Base-by-base conservation (phyloP, 225 moss, liverwort and hornwort genomes). In the Bryoerythrophyllum caledonicum region DNA sequence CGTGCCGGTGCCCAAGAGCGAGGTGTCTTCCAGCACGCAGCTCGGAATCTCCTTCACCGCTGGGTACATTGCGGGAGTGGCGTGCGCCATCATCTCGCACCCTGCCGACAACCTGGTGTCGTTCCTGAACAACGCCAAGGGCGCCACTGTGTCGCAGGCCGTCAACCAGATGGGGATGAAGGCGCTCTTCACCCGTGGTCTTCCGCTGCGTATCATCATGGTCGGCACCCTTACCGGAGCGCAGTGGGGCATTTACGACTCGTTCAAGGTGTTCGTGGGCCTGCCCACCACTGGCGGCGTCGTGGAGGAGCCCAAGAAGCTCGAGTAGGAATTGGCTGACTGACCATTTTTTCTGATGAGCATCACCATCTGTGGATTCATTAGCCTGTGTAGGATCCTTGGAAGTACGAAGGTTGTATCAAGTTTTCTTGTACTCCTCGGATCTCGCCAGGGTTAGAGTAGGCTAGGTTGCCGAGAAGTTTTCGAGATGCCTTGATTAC, bases 51-150 rank as follows among this genome's bases (percentile, higher is more conserved):
- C 90, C 10, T 93, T 88, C 71, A 80, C 64, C 21, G 92, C 88
- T 1, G 92, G 92, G 4, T 92, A 92, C 80, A 88, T 92, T 25
- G 92, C 92, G 7, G 90, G 92, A 10, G 75, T 92, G 46, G 86
- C 86, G 11, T 90, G 92, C 63, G 92, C 92, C 8, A 74, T 92
- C 52, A 86, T 92, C 63, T 92, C 92, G 6, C 92, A 92, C 53
- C 92, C 90, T 3, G 90, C 92, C 17, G 88, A 92, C 72, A 92
- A 92, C 67, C 66, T 92, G 72, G 92, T 92, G 58, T 92, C 92
- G 27, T 85, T 85, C 70, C 21, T 92, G 74, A 92, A 92, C 68
- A 89, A 83, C 74, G 72, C 86, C 0, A 81, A 91, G 82, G 91
- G 87, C 11, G 88, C 86, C 6, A 91, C 93, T 1, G 79, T 93